phyloP scores from a whole-genome alignment of 2,329 filamentous ascomycete species.

The Aspergillus sp. region DNA sequence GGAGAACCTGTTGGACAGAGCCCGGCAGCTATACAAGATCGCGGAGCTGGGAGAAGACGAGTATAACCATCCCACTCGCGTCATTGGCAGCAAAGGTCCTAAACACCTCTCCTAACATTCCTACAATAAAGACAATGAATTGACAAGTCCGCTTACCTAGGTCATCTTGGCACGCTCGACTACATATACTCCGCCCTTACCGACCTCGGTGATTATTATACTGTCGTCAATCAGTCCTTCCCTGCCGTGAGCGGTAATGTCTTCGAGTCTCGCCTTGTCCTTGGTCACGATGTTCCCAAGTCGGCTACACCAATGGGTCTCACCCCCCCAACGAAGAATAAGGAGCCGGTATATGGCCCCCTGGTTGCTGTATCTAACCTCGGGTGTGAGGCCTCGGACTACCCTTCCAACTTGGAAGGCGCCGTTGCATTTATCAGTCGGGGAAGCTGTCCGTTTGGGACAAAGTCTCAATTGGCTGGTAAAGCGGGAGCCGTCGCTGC shows the following conservation, averaged over 20 bases:
- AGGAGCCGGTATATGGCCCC: constrained; percentile 53
- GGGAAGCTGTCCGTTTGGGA: constrained; percentile 69
- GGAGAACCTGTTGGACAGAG: constrained; percentile 59
- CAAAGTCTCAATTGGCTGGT: constrained; percentile 69
- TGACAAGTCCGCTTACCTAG: constrained; percentile 27
- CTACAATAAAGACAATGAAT: neutral
- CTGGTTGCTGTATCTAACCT: constrained; percentile 52
- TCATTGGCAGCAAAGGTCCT: constrained; percentile 62
- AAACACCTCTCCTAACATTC: no score
- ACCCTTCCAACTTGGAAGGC: constrained; percentile 57
- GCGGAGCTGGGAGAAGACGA: constrained; percentile 61
- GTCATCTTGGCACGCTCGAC: constrained; percentile 62
- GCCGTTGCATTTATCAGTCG: constrained; percentile 71
- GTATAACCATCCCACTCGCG: constrained; percentile 68
- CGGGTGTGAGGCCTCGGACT: constrained; percentile 67
- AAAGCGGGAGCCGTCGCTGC: constrained; percentile 71
- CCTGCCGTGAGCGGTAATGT: constrained; percentile 62
- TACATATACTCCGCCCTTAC: constrained; percentile 62
- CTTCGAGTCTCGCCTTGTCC: constrained; percentile 59
- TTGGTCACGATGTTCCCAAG: constrained; percentile 57
- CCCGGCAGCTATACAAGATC: constrained; percentile 63
- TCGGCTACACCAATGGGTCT: constrained; percentile 63
- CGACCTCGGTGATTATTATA: constrained; percentile 34
- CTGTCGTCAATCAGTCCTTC: constrained; percentile 57
- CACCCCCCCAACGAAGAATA: constrained; percentile 52